A percentile compares a stretch with the other conserved stretches of the same genome.
These are phyloP conservation scores for Anthracocystis panici-leucophaei DNA, from an alignment of 1,284 basidiomycete species.

Conservation along the genomic window DNA sequence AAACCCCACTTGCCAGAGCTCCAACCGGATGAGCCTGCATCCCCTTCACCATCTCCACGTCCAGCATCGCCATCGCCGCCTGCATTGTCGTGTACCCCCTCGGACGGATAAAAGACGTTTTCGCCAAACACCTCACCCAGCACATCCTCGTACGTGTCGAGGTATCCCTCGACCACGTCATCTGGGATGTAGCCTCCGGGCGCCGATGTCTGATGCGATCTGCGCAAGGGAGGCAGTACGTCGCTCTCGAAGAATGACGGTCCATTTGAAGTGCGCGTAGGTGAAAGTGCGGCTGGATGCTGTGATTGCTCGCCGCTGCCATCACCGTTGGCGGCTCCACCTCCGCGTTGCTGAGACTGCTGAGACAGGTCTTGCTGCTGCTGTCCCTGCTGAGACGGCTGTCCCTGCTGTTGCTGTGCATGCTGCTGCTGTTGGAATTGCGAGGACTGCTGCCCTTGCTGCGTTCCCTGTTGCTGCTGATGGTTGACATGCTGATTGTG, in stretches of 20 bases:
- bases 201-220: slow-evolving; percentile 66
- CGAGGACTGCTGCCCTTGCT: slow-evolving; percentile 15
- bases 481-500: not conserved
- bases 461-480: slow-evolving; percentile 7
- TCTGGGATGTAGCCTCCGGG: slow-evolving; percentile 72
- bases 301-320: slow-evolving; percentile 12
- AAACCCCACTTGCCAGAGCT: slow-evolving; percentile 59
- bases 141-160: slow-evolving; percentile 74
- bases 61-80: slow-evolving; percentile 3
- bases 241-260: slow-evolving; percentile 71
- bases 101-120: slow-evolving; percentile 40
- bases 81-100: slow-evolving; percentile 9
- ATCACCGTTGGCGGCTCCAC: slow-evolving; percentile 2
- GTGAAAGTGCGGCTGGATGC: slow-evolving; percentile 35
- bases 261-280: slow-evolving; percentile 25
- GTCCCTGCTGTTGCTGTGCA: slow-evolving; percentile 20
- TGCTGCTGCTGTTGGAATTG: slow-evolving; percentile 17
- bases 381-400: slow-evolving; percentile 14
- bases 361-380: slow-evolving; percentile 12
- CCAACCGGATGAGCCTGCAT: slow-evolving; percentile 43
- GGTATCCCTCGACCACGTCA: slow-evolving; percentile 72
- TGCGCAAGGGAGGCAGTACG: slow-evolving; percentile 72
- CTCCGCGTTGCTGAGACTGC: slow-evolving; percentile 16
- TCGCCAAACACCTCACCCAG: slow-evolving; percentile 72
- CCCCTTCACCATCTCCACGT: slow-evolving; percentile 11